Percentiles rank a stretch among this genome's conserved stretches.
Evolutionary conservation across 2,329 filamentous ascomycete genomes (phyloP).

Genomic region (Septoria petroselini): DNA sequence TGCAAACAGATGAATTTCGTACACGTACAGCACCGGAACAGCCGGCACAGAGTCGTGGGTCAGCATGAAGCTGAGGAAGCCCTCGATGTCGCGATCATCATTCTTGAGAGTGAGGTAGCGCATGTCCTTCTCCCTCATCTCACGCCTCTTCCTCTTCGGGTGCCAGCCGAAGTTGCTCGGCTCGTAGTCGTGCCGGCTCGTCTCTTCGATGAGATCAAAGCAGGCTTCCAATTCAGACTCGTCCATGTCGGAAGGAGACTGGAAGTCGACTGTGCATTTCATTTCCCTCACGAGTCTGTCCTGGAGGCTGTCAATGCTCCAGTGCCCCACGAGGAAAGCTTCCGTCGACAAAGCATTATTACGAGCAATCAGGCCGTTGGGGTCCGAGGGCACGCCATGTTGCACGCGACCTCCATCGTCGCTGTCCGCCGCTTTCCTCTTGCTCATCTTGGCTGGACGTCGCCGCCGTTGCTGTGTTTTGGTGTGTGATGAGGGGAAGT

Average conservation of each 20-base stretch:
- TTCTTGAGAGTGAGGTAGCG: slow-evolving; percentile 57
- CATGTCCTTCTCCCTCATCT: slow-evolving; percentile 67
- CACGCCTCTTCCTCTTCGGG: slow-evolving; percentile 56
- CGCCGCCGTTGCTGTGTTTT: too few relatives aligned
- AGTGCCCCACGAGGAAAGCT: slow-evolving; percentile 2
- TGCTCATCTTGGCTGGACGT: slow-evolving; percentile 19
- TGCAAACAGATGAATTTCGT: slow-evolving; percentile 68
- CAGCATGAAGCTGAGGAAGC: slow-evolving; percentile 66
- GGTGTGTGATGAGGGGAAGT: too few relatives aligned
- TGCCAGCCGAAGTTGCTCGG: slow-evolving; percentile 63
- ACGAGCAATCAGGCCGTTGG: slow-evolving; percentile 2
- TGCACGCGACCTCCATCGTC: too few relatives aligned
- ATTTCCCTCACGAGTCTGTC: not conserved
- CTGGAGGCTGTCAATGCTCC: not conserved
- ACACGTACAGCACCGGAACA: slow-evolving; percentile 69
- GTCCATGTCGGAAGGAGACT: too few relatives aligned
- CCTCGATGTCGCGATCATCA: slow-evolving; percentile 22
- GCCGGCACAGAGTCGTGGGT: slow-evolving; percentile 61
- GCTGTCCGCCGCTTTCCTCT: slow-evolving; percentile 16
- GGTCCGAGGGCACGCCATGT: not conserved
- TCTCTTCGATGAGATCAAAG: slow-evolving; percentile 58
- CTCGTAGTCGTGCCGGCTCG: slow-evolving; percentile 63
- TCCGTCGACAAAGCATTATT: slow-evolving; percentile 4
- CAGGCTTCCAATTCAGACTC: too few relatives aligned
- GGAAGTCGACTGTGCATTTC: not conserved